Evolutionary conservation across 176 grass and related monocot genomes (phyloP).

Genomic region (Avena atlantica): DNA sequence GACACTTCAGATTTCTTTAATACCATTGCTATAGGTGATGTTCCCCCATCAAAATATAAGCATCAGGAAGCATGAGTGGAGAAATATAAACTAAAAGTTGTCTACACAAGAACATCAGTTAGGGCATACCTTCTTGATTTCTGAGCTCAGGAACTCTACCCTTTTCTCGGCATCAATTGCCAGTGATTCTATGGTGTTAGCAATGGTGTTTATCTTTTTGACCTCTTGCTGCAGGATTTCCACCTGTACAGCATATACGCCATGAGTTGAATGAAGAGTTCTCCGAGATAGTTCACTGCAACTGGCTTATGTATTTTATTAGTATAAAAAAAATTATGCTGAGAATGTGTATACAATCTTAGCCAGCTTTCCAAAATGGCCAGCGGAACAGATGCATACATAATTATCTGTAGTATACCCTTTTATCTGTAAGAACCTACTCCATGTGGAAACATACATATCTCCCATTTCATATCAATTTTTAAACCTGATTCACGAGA

Average conservation of each 20-base stretch:
- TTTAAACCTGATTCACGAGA: neutral
- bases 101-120: conserved; percentile 19
- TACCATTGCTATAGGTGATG: conserved; percentile 28
- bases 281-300: conserved; percentile 25
- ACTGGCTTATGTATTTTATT: conserved; percentile 8
- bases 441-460: neutral
- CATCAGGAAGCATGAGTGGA: conserved; percentile 2
- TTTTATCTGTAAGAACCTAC: neutral
- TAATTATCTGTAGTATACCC: neutral
- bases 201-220: conserved; percentile 58
- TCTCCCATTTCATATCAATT: neutral
- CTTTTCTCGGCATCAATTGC: conserved; percentile 63
- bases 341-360: conserved; percentile 12
- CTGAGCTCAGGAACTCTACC: conserved; percentile 61
- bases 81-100: conserved; percentile 23
- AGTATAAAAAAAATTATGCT: conserved; percentile 9
- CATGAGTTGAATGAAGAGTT: conserved; percentile 43
- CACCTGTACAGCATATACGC: conserved; percentile 52
- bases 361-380: neutral
- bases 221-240: conserved; percentile 60
- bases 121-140: conserved; percentile 66
- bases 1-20: neutral
- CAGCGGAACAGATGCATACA: conserved; percentile 25
- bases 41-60: neutral
- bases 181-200: conserved; percentile 57